Evolutionary conservation across 2,329 filamentous ascomycete genomes (phyloP).

Genomic region (Tolypocladium album): DNA sequence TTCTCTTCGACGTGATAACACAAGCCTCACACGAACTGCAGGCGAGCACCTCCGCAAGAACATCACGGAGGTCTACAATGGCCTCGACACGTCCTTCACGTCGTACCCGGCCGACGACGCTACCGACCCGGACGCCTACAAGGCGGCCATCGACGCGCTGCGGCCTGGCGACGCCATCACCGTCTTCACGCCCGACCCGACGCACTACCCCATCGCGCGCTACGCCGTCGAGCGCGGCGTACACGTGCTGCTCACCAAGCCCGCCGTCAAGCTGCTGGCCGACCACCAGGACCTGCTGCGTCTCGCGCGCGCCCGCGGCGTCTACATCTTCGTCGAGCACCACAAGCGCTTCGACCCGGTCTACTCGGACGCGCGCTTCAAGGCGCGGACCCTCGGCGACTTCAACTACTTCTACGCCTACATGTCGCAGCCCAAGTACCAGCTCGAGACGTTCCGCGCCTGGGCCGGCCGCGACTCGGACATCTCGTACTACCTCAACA

Average conservation of each 20-base stretch:
- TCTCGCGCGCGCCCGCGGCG: slow-evolving; percentile 60
- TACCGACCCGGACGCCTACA: slow-evolving; percentile 74
- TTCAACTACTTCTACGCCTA: slow-evolving; percentile 99
- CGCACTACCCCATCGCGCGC: slow-evolving; percentile 82
- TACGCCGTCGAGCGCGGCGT: slow-evolving; percentile 83
- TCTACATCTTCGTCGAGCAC: slow-evolving; percentile 91
- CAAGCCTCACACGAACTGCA: slow-evolving; percentile 19
- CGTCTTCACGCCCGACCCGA: slow-evolving; percentile 91
- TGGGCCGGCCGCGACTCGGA: slow-evolving; percentile 90
- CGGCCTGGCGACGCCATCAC: slow-evolving; percentile 80
- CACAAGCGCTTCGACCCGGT: slow-evolving; percentile 95
- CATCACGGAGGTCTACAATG: slow-evolving; percentile 80
- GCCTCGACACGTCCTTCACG: slow-evolving; percentile 74
- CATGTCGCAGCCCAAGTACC: slow-evolving; percentile 87
- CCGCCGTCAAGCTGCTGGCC: slow-evolving; percentile 72
- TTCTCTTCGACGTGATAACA: too few species aligned
- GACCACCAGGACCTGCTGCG: slow-evolving; percentile 70
- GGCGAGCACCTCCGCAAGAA: slow-evolving; percentile 79
- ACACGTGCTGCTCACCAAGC: slow-evolving; percentile 91
- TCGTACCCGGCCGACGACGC: slow-evolving; percentile 69
- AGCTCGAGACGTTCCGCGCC: slow-evolving; percentile 88
- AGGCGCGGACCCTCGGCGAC: slow-evolving; percentile 68
- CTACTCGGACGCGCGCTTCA: slow-evolving; percentile 76
- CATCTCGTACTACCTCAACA: slow-evolving; percentile 94
- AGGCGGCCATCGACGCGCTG: slow-evolving; percentile 75